Percentiles rank a stretch among this genome's conserved stretches.
Conservation (phyloP, 2,329 filamentous ascomycete species). For the Diaporthe velutina region DNA sequence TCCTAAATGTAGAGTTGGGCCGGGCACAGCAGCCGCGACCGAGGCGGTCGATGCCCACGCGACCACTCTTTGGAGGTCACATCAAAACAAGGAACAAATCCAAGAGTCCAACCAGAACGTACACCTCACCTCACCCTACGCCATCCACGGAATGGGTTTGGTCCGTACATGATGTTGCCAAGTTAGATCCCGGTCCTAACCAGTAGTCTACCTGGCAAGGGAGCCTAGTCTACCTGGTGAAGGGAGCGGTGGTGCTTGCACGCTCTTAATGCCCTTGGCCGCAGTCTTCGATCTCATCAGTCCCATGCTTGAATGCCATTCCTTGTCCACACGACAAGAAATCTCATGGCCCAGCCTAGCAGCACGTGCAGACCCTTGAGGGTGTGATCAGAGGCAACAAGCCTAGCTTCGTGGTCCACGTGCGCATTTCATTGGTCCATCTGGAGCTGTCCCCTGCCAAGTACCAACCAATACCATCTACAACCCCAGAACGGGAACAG, state of each 20-base stretch:
- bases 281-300: neutral
- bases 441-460: constrained; percentile 11
- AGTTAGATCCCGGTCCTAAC: neutral
- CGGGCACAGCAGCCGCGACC: neutral
- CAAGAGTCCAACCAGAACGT: no score
- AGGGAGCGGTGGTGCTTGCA: neutral
- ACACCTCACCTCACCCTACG: neutral
- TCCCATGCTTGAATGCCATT: neutral
- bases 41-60: neutral
- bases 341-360: neutral
- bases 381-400: neutral
- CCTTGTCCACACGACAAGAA: neutral
- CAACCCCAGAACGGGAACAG: neutral
- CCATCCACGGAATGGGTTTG: neutral
- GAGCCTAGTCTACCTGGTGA: no score
- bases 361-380: constrained; percentile 19
- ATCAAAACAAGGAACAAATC: no score
- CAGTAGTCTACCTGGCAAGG: neutral
- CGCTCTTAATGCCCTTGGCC: no score
- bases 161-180: neutral
- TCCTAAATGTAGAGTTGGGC: neutral
- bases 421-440: constrained; percentile 34
- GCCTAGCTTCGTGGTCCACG: constrained; percentile 15
- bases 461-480: neutral
- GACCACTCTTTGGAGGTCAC: neutral